These are phyloP conservation scores for Parathielavia hyrcaniae DNA, from an alignment of 495 filamentous ascomycete genomes.

Conservation along the genomic window DNA sequence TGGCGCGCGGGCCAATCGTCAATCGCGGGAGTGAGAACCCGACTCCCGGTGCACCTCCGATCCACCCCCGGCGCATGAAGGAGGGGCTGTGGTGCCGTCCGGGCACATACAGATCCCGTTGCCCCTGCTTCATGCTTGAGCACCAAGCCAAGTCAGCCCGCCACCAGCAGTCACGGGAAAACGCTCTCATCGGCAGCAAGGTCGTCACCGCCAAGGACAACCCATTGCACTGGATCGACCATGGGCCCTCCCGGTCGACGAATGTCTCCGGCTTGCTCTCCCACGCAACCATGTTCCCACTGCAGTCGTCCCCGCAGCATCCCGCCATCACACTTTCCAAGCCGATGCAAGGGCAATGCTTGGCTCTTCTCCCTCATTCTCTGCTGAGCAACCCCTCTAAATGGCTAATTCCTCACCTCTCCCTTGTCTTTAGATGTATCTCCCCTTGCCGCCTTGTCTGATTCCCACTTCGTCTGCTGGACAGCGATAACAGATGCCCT, in stretches of 20 bases:
- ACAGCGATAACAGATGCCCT: slow-evolving; percentile 29
- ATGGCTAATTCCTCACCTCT: slow-evolving; percentile 7
- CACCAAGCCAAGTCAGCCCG: neutral
- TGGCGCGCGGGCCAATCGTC: neutral
- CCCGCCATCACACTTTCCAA: neutral
- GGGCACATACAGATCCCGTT: slow-evolving; percentile 1
- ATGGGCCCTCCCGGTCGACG: too few species aligned
- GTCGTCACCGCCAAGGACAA: neutral
- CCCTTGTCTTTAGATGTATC: slow-evolving; percentile 1
- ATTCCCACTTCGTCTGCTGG: slow-evolving; percentile 28
- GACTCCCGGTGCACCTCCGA: neutral
- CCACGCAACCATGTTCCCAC: slow-evolving; percentile 1
- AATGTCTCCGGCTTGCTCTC: neutral
- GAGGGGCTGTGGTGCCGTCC: neutral
- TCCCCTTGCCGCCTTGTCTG: neutral
- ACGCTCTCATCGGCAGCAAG: neutral
- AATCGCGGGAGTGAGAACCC: neutral
- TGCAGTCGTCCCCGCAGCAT: neutral
- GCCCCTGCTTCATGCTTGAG: slow-evolving; percentile 6
- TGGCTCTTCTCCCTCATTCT: slow-evolving; percentile 6
- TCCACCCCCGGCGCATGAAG: slow-evolving; percentile 8
- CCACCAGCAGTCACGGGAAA: neutral
- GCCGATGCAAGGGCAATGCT: neutral
- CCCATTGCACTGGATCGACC: slow-evolving; percentile 1
- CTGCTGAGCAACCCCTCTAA: slow-evolving; percentile 4